phyloP scores from a whole-genome alignment of 306 rosid species.

The Trifolium dubium region DNA sequence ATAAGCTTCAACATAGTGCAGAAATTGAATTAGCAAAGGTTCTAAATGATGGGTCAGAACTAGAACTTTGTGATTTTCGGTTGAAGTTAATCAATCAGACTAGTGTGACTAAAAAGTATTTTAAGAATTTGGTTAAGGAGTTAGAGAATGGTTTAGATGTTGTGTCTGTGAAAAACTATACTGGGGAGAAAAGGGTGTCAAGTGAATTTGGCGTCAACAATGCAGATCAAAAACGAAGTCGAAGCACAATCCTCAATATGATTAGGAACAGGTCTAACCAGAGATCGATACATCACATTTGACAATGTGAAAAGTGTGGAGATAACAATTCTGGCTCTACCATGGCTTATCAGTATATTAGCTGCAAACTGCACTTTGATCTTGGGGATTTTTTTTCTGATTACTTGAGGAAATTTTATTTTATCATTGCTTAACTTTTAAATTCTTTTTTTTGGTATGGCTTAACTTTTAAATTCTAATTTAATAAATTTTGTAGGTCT shows the following conservation, averaged over 20 bases:
- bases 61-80: neutral
- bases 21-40: constrained; percentile 32
- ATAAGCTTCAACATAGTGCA: constrained; percentile 41
- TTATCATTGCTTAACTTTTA: neutral
- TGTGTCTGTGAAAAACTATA: neutral
- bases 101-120: constrained; percentile 33
- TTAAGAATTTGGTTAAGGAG: constrained; percentile 15
- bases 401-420: neutral
- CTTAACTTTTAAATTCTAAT: neutral
- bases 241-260: neutral
- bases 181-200: neutral
- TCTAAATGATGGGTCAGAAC: neutral
- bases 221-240: neutral
- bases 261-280: neutral
- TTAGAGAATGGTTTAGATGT: constrained; percentile 26
- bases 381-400: no score
- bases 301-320: neutral
- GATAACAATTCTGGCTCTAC: neutral
- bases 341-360: neutral
- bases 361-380: neutral
- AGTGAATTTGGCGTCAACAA: neutral
- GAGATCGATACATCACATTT: neutral
- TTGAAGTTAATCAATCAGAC: constrained; percentile 31
- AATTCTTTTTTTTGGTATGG: no score
- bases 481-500: neutral